Conservation (phyloP, 2,329 filamentous ascomycete genomes). For the Rhynchosporium agropyri region DNA sequence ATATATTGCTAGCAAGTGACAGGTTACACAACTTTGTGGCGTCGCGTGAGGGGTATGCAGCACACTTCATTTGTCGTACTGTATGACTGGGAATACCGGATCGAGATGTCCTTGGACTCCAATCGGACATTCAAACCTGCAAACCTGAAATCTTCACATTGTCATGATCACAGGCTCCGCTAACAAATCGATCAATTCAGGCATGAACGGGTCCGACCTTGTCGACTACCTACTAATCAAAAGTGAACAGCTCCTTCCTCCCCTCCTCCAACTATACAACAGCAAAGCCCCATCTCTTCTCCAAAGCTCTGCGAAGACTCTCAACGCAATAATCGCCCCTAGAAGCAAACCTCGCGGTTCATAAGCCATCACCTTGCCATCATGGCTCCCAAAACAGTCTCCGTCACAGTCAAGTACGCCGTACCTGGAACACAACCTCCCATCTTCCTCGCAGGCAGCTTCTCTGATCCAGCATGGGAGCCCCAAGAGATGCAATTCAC, state of each 20-base stretch:
- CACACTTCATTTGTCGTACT: constrained; percentile 4
- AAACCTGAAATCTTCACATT: not conserved
- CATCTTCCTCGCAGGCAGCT: constrained; percentile 70
- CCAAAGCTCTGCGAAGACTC: not conserved
- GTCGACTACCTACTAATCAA: not conserved
- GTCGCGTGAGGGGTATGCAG: constrained; percentile 7
- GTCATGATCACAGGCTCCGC: not conserved
- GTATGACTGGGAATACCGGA: constrained; percentile 5
- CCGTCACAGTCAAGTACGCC: constrained; percentile 55
- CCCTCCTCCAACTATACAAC: not conserved
- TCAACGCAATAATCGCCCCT: not conserved
- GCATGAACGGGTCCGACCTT: not conserved
- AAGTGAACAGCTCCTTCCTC: constrained; percentile 8
- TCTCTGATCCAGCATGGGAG: constrained; percentile 68
- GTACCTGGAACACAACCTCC: constrained; percentile 64
- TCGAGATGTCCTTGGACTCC: not conserved
- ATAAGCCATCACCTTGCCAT: constrained; percentile 18
- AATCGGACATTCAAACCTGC: not conserved
- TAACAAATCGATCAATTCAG: not conserved
- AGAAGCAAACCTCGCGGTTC: not conserved
- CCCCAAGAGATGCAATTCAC: constrained; percentile 65
- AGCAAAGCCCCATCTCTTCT: not conserved
- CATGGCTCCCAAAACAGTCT: constrained; percentile 28
- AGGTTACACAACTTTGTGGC: not conserved
- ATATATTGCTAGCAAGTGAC: not conserved